Percentiles rank a stretch among this genome's conserved stretches.
Conservation (phyloP, 768 basidiomycete genomes). For the Tubosaeta sp. region DNA sequence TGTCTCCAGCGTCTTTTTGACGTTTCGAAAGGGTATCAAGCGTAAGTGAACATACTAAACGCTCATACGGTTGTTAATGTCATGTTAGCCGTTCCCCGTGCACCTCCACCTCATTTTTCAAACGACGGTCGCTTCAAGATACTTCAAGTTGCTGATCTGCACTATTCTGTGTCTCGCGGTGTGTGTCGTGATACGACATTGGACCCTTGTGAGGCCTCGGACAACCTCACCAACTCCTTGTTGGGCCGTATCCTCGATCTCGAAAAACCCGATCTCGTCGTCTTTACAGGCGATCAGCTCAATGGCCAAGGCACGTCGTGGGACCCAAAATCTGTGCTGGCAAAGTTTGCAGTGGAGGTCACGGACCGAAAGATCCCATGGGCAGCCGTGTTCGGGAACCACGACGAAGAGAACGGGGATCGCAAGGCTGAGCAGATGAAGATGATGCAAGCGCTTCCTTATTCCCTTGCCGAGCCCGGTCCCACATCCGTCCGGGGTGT, state of each 20-base stretch:
- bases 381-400: conserved; percentile 93
- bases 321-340: conserved; percentile 82
- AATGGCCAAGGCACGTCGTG: conserved; percentile 90
- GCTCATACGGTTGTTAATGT: conserved; percentile 1
- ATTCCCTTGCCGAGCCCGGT: conserved; percentile 76
- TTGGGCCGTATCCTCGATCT: conserved; percentile 65
- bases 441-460: conserved; percentile 76
- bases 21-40: conserved; percentile 70
- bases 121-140: conserved; percentile 83
- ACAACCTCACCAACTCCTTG: conserved; percentile 74
- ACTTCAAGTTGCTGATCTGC: conserved; percentile 88
- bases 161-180: conserved; percentile 82
- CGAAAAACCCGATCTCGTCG: conserved; percentile 87
- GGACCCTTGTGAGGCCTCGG: conserved; percentile 55
- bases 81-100: conserved; percentile 56
- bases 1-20: conserved; percentile 56
- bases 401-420: conserved; percentile 75
- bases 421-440: conserved; percentile 61
- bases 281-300: conserved; percentile 91
- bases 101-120: conserved; percentile 80
- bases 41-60: conserved; percentile 38
- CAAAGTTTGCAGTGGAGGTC: conserved; percentile 81
- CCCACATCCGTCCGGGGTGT: conserved; percentile 84
- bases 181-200: conserved; percentile 67
- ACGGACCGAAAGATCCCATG: conserved; percentile 78